Evolutionary conservation across 805 yeast genomes (phyloP).

Genomic region (Dipodascus geniculatus): DNA sequence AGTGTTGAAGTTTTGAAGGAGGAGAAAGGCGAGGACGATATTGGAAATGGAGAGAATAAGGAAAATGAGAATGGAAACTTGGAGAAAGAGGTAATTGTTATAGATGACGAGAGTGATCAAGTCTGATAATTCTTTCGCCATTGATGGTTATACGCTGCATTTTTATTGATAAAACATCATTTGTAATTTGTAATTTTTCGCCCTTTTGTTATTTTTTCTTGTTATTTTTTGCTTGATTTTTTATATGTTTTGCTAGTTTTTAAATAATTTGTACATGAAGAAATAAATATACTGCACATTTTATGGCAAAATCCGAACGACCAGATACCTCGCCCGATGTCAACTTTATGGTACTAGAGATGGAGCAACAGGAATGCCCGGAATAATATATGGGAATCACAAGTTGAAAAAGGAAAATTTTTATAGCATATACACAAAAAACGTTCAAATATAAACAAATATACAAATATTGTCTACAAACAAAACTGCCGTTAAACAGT

Average conservation of each 20-base stretch:
- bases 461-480: no score
- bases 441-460: no score
- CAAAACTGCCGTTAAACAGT: no score
- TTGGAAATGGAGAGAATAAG: not conserved
- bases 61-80: not conserved
- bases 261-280: not conserved
- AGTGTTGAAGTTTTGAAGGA: not conserved
- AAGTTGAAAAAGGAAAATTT: no score
- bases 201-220: not conserved
- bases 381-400: no score
- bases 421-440: no score
- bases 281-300: no score
- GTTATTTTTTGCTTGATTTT: not conserved
- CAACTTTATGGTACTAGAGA: no score
- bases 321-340: no score
- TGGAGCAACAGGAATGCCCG: no score
- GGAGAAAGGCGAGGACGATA: not conserved
- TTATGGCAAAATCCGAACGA: no score
- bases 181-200: not conserved
- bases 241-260: no score
- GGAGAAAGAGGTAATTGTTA: not conserved
- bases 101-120: not conserved
- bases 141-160: not conserved
- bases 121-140: not conserved
- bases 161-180: not conserved